Evolutionary conservation across 176 grass and related monocot genomes (phyloP).

Genomic region (Guadua angustifolia): DNA sequence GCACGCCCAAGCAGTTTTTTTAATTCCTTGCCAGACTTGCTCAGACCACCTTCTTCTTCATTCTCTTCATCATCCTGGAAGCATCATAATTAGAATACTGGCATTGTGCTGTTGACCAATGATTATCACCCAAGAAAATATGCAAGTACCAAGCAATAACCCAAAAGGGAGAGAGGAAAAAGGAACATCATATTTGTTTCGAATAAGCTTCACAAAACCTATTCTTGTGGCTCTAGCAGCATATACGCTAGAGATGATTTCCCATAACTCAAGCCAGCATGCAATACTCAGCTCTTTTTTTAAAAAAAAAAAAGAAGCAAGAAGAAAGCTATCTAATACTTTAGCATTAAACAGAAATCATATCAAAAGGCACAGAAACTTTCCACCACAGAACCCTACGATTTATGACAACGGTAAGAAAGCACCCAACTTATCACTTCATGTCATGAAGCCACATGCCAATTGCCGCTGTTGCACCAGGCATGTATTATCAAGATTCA

Average conservation of each 20-base stretch:
- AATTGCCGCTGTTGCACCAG: conserved; percentile 5
- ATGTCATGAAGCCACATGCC: not conserved
- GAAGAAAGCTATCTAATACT: not conserved
- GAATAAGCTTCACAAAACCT: not conserved
- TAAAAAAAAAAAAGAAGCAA: not conserved
- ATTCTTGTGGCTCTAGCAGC: not conserved
- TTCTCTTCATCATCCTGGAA: conserved; percentile 90
- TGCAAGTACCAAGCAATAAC: not conserved
- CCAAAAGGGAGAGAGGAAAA: not conserved
- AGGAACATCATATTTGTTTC: too few species aligned
- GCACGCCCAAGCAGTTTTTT: conserved; percentile 89
- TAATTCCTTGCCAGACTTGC: conserved; percentile 97
- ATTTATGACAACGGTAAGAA: not conserved
- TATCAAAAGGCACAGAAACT: not conserved
- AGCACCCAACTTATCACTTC: conserved; percentile 21
- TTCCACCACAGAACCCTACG: not conserved
- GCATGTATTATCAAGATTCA: not conserved
- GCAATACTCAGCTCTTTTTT: not conserved
- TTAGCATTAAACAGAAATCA: not conserved
- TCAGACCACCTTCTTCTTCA: conserved; percentile 95
- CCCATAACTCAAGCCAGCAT: not conserved
- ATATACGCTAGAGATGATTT: not conserved
- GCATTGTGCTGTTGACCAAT: not conserved
- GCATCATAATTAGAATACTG: conserved; percentile 30
- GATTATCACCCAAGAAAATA: not conserved